These are phyloP conservation scores for Pulchroboletus neoregius DNA, from an alignment of 1,284 basidiomycete species.

Conservation along the genomic window DNA sequence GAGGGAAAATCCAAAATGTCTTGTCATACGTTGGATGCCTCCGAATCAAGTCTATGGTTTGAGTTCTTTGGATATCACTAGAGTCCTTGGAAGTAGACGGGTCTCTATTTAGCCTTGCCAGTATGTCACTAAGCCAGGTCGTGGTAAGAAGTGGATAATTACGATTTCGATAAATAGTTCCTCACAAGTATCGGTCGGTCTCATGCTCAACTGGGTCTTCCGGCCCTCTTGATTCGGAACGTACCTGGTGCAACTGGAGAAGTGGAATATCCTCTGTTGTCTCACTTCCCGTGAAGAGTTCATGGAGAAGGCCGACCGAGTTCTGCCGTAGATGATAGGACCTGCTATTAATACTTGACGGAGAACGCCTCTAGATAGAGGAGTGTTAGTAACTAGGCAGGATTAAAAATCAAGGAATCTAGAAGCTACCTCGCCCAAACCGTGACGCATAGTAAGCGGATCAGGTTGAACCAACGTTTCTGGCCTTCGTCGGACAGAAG, in stretches of 20 bases:
- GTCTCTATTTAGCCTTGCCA: conserved; percentile 59
- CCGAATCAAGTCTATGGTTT: conserved; percentile 84
- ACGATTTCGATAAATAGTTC: conserved; percentile 6
- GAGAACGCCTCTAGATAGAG: conserved; percentile 9
- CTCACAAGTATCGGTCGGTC: conserved; percentile 69
- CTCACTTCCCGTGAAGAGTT: conserved; percentile 62
- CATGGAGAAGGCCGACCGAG: conserved; percentile 59
- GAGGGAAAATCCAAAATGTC: conserved; percentile 87
- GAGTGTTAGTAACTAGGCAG: conserved; percentile 1
- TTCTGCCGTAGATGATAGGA: conserved; percentile 50
- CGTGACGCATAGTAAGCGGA: conserved; percentile 36
- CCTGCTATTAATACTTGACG: conserved; percentile 21
- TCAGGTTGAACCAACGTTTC: conserved; percentile 62
- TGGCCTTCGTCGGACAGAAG: conserved; percentile 56
- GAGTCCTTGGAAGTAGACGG: conserved; percentile 46
- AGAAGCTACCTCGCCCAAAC: conserved; percentile 26
- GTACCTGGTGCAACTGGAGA: conserved; percentile 46
- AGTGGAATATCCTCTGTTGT: conserved; percentile 59
- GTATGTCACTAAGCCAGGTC: conserved; percentile 49
- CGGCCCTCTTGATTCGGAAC: conserved; percentile 41
- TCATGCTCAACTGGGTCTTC: conserved; percentile 54
- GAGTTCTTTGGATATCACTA: conserved; percentile 65
- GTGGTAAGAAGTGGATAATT: conserved; percentile 2
- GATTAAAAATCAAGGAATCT: not conserved
- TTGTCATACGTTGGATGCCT: conserved; percentile 90